A percentile compares a stretch with the other conserved stretches of the same genome.
phyloP scores from a whole-genome alignment of 345 rosid genomes.

The Hibiscus tridactylites region DNA sequence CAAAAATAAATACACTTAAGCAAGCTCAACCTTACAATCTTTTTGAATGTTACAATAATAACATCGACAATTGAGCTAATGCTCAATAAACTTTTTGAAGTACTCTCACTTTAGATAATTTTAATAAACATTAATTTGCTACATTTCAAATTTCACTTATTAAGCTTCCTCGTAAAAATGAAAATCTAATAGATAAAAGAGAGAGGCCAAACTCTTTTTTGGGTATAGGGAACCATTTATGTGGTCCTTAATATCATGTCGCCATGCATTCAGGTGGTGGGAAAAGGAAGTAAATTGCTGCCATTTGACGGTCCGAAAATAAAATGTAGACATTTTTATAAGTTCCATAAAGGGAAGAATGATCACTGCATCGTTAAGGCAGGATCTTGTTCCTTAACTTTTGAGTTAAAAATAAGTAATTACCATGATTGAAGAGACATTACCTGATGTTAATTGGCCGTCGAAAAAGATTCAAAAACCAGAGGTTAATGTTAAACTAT shows the following conservation, averaged over 20 bases:
- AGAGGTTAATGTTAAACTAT: too few species aligned
- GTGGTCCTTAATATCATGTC: constrained; percentile 38
- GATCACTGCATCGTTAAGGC: constrained; percentile 40
- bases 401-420: background rate
- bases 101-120: too few species aligned
- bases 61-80: too few species aligned
- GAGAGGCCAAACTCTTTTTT: constrained; percentile 6
- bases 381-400: constrained; percentile 37
- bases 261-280: constrained; percentile 3
- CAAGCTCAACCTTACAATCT: too few species aligned
- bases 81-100: too few species aligned
- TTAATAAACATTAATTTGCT: too few species aligned
- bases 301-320: constrained; percentile 2
- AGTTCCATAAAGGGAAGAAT: constrained; percentile 30
- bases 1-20: too few species aligned
- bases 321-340: constrained; percentile 17
- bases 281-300: background rate
- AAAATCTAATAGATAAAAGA: too few species aligned
- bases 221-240: constrained; percentile 15
- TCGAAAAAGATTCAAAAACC: background rate
- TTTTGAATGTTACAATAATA: too few species aligned
- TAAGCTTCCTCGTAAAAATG: too few species aligned
- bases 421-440: constrained; percentile 8
- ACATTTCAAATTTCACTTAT: too few species aligned
- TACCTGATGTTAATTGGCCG: constrained; percentile 19